Evolutionary conservation across 129 eudicot species (phyloP), one percentile per base, ranked within the genome.

Genomic region (Arctium minus): DNA sequence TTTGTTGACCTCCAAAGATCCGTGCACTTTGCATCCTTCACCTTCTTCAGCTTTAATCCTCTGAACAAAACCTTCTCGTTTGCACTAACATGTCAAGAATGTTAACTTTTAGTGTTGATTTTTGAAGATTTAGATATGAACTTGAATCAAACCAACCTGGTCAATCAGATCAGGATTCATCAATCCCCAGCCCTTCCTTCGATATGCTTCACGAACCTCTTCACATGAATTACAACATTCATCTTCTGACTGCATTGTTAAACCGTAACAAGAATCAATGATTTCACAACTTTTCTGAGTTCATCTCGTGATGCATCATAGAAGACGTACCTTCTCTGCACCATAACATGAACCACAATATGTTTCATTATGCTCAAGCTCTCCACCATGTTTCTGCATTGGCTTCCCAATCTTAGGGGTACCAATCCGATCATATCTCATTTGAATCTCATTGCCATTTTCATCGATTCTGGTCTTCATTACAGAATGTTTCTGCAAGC

Each of bases 311-410:
- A 70, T 68, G 33, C 48, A 50, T 56, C 4, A 75, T 74, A 10
- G 32, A 72, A 69, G 31, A 36, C 37, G 38, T 93, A 92, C 99
- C 92, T 64, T 18, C 88, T 93, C 99, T 79, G 99, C 97, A 84
- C 99, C 99, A 87, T 22, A 95, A 80, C 99, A 95, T 73, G 99
- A 95, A 71, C 99, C 99, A 85, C 99, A 95, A 75, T 93, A 95
- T 65, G 90, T 91, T 88, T 95, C 97, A 77, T 95, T 90, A 77
- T 85, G 92, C 77, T 85, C 90, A 86, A 95, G 88, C 87, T 94
- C 90, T 72, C 97, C 97, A 87, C 99, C 99, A 83, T 95, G 99
- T 84, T 88, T 91, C 89, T 95, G 99, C 76, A 88, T 73, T 75
- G 93, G 99, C 86, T 85, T 93, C 84, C 94, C 97, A 17, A 95